Conservation (phyloP, 192 early-diverging fungal species). For the Backusella macrospora region DNA sequence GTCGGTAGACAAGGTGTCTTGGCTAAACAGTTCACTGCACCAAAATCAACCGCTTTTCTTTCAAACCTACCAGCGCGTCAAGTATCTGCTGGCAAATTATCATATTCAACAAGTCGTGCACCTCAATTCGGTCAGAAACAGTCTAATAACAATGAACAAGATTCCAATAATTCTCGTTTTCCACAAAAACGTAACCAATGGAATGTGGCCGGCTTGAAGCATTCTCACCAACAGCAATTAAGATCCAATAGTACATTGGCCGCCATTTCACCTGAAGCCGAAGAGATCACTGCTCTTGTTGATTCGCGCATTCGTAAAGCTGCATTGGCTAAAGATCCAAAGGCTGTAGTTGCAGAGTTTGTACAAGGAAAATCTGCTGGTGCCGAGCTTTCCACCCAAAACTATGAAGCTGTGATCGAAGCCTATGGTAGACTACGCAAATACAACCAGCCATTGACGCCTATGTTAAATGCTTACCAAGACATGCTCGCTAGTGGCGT, state of each 20-base stretch:
- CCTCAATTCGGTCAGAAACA: background rate
- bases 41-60: slow-evolving; percentile 27
- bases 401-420: slow-evolving; percentile 33
- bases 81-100: slow-evolving; percentile 32
- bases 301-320: slow-evolving; percentile 7
- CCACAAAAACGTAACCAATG: background rate
- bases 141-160: slow-evolving; percentile 15
- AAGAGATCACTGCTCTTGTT: slow-evolving; percentile 2
- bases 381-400: background rate
- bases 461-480: slow-evolving; percentile 31
- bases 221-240: background rate
- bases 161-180: slow-evolving; percentile 11
- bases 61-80: slow-evolving; percentile 31
- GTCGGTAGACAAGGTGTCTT: slow-evolving; percentile 40
- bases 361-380: slow-evolving; percentile 11
- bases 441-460: slow-evolving; percentile 13
- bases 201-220: background rate
- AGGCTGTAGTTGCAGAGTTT: slow-evolving; percentile 28
- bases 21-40: slow-evolving; percentile 36
- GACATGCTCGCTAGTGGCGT: slow-evolving; percentile 36
- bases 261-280: slow-evolving; percentile 1
- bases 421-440: slow-evolving; percentile 24
- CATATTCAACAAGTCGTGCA: slow-evolving; percentile 19
- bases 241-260: background rate
- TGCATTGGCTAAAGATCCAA: background rate